These are phyloP conservation scores for Linum lewisii DNA, from an alignment of 345 rosid species.

Conservation along the genomic window DNA sequence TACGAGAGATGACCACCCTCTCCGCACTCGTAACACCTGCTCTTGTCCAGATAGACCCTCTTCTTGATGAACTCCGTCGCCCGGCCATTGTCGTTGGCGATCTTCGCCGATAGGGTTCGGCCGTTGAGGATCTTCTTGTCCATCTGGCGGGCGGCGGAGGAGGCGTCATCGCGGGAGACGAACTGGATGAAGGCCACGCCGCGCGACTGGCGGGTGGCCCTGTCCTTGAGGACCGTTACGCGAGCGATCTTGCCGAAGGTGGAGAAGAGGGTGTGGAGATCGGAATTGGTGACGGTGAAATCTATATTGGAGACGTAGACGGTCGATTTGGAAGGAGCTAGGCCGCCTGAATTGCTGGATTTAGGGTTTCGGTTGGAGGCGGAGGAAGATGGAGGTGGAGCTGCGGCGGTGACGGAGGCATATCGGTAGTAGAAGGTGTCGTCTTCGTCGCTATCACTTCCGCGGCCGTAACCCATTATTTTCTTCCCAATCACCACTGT, in stretches of 20 bases:
- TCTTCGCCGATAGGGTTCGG: constrained; percentile 54
- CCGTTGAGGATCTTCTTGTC: constrained; percentile 75
- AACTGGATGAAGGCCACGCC: constrained; percentile 86
- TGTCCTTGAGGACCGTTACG: constrained; percentile 77
- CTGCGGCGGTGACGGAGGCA: constrained; percentile 32
- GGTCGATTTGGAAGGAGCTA: constrained; percentile 88
- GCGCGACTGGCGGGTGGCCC: constrained; percentile 49
- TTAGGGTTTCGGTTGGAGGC: constrained; percentile 17
- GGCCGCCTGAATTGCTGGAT: constrained; percentile 50
- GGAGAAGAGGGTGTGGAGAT: constrained; percentile 89
- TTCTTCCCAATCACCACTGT: constrained; percentile 15
- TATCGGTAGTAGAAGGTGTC: constrained; percentile 76
- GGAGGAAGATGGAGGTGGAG: constrained; percentile 8
- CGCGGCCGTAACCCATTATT: constrained; percentile 8
- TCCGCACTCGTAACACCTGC: constrained; percentile 86
- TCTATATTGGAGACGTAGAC: constrained; percentile 83
- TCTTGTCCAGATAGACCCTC: constrained; percentile 75
- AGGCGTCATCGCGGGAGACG: constrained; percentile 64
- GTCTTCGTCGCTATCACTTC: constrained; percentile 63
- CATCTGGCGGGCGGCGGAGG: constrained; percentile 48
- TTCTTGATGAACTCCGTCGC: constrained; percentile 77
- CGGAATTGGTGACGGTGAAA: constrained; percentile 77
- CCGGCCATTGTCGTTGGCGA: constrained; percentile 75
- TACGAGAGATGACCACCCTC: constrained; percentile 81
- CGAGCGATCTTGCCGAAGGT: constrained; percentile 80